A percentile compares a stretch with the other conserved stretches of the same genome.
Evolutionary conservation across 139 green algal genomes (phyloP).

Genomic region (Monoraphidium neglectum): DNA sequence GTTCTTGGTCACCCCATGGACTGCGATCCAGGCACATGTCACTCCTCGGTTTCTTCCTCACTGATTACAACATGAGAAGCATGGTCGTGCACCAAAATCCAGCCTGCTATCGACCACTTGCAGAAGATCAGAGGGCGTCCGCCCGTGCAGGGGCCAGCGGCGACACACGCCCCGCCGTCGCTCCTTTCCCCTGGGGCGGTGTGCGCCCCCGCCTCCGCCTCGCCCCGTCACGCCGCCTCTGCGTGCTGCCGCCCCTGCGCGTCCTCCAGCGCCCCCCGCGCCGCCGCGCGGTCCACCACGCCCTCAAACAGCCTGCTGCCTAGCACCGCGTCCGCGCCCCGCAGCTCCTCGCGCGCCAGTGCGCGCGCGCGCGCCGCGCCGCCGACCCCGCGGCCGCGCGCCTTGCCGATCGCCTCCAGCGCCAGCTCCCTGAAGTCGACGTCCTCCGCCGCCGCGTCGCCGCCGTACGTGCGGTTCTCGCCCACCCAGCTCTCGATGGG

Average conservation of each 20-base stretch:
- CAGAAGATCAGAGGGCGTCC: too few species aligned
- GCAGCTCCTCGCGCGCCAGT: background rate
- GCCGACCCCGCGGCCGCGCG: background rate
- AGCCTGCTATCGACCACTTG: too few species aligned
- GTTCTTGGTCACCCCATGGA: too few species aligned
- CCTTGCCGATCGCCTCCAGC: background rate
- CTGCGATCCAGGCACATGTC: too few species aligned
- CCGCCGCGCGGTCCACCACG: background rate
- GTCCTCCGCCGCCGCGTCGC: background rate
- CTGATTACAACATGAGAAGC: too few species aligned
- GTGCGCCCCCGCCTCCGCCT: background rate
- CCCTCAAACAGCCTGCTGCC: background rate
- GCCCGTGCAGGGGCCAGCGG: too few species aligned
- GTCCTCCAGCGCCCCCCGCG: background rate
- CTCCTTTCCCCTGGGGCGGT: too few species aligned
- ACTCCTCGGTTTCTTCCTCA: too few species aligned
- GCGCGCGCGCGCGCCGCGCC: background rate
- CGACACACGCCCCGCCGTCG: too few species aligned
- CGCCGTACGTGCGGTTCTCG: constrained; percentile 43
- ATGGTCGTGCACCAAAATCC: too few species aligned
- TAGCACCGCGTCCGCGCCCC: background rate
- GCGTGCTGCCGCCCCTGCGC: too few species aligned
- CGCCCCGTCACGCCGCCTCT: background rate
- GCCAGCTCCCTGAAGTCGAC: background rate
- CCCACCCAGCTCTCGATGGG: constrained; percentile 57